Base-by-base conservation (phyloP, 2,329 filamentous ascomycete genomes). In the Cladosporium austrohemisphaericum region DNA sequence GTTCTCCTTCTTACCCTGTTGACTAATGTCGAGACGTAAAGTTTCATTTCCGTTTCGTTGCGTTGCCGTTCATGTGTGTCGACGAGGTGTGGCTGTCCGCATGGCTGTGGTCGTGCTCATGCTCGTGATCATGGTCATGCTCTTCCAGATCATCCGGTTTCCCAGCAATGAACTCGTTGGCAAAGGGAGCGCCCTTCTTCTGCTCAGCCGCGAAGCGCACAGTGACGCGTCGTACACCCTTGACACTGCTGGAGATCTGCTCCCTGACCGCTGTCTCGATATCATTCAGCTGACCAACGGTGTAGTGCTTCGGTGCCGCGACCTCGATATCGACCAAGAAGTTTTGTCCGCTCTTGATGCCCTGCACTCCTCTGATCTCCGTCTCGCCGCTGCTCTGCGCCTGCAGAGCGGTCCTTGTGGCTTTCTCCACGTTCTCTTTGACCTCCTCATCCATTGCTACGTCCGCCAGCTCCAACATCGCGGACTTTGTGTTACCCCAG, bases 311-410 rank as follows among this genome's bases (percentile, higher is more conserved):
- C 0, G 92, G 89, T 13, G 94, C 87, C 2, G 81, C 86, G 53
- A 97, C 71, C 67, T 95, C 91, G 6, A 98, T 68, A 60, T 97
- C 93, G 59, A 97, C 84, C 23, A 97, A 76, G 66, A 94, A 96
- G 71, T 96, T 98, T 68, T 96, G 93, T 23, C 93, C 93, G 3
- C 89, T 93, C 71, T 98, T 98, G 70, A 95, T 79, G 48, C 93
- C 93, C 56, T 89, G 86, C 3, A 97, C 79, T 36, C 88, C 85
- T 36, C 85, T 80, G 37, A 96, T 71, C 62, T 88, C 81, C 7
- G 90, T 77, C 48, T 57, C 54, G 2, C 47, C 41, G 6, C 49
- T 54, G 5, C 55, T 55, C 9, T 56, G 54, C 16, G 56, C 57
- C n/a, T 54, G 52, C 16, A 93, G 69, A 3, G 78, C 81, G 58